phyloP scores from a whole-genome alignment of 1,139 yeast genomes.

The Geotrichum europaeum region DNA sequence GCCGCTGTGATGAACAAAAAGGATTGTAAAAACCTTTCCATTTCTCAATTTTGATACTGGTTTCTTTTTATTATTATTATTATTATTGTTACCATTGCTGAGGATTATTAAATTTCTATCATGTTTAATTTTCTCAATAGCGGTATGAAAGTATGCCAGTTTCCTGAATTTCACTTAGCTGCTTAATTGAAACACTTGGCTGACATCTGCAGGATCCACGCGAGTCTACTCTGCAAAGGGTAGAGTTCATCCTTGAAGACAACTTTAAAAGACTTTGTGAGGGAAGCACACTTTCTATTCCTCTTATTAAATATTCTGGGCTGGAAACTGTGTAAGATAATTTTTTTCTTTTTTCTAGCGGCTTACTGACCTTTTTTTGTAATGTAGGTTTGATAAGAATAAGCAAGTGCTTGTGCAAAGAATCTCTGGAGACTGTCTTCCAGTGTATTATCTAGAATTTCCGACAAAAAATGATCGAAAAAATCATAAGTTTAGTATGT shows the following conservation, averaged over 20 bases:
- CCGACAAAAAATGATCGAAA: not conserved
- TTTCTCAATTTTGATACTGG: not conserved
- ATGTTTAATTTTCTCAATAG: slow-evolving; percentile 1
- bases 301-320: not conserved
- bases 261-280: not conserved
- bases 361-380: too few species aligned
- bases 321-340: not conserved
- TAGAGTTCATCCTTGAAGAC: slow-evolving; percentile 3
- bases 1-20: too few species aligned
- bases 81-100: too few species aligned
- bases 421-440: not conserved
- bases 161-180: not conserved
- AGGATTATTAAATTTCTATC: not conserved
- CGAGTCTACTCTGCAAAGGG: not conserved
- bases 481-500: slow-evolving; percentile 11
- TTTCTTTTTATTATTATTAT: not conserved
- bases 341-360: not conserved
- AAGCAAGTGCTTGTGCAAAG: slow-evolving; percentile 1
- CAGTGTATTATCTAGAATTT: not conserved
- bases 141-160: slow-evolving; percentile 1
- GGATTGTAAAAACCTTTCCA: too few species aligned
- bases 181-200: not conserved
- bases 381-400: not conserved
- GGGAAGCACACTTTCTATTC: not conserved
- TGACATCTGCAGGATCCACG: not conserved